These are phyloP conservation scores for Limnanthes douglasii DNA, from an alignment of 345 rosid species.

Conservation along the genomic window DNA sequence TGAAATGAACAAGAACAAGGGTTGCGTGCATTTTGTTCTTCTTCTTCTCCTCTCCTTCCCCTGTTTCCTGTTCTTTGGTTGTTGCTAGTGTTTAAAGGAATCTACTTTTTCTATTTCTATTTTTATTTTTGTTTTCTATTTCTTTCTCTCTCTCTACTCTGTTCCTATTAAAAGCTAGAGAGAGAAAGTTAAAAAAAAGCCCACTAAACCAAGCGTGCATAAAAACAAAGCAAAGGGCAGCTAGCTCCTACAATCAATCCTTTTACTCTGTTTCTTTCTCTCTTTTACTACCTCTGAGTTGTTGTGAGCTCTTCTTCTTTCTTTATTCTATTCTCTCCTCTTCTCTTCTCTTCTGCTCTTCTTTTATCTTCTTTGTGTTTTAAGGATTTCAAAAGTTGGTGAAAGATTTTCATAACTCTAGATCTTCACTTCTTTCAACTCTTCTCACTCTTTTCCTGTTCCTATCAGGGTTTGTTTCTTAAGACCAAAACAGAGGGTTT, in stretches of 20 bases:
- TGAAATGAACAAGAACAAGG: no score
- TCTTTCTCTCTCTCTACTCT: background rate
- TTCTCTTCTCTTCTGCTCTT: background rate
- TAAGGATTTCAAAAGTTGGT: slow-evolving; percentile 6
- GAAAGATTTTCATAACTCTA: slow-evolving; percentile 3
- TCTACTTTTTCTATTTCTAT: slow-evolving; percentile 3
- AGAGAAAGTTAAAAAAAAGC: slow-evolving; percentile 7
- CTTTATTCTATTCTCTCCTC: no score
- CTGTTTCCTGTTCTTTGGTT: no score
- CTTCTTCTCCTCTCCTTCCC: slow-evolving; percentile 14
- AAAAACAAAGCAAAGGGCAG: slow-evolving; percentile 9
- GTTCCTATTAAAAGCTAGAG: slow-evolving; percentile 2
- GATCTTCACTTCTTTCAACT: background rate
- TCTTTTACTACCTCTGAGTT: no score
- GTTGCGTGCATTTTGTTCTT: slow-evolving; percentile 43
- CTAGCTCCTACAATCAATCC: slow-evolving; percentile 4
- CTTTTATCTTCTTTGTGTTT: background rate
- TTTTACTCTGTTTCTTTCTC: slow-evolving; percentile 10
- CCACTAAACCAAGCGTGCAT: slow-evolving; percentile 15
- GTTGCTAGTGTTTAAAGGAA: slow-evolving; percentile 1
- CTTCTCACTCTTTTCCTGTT: background rate
- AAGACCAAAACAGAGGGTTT: no score
- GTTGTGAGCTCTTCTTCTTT: no score
- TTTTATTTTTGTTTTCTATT: background rate
- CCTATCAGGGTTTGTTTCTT: no score